Base-by-base conservation (phyloP, 2,329 filamentous ascomycete genomes). In the Aureobasidium sp. region DNA sequence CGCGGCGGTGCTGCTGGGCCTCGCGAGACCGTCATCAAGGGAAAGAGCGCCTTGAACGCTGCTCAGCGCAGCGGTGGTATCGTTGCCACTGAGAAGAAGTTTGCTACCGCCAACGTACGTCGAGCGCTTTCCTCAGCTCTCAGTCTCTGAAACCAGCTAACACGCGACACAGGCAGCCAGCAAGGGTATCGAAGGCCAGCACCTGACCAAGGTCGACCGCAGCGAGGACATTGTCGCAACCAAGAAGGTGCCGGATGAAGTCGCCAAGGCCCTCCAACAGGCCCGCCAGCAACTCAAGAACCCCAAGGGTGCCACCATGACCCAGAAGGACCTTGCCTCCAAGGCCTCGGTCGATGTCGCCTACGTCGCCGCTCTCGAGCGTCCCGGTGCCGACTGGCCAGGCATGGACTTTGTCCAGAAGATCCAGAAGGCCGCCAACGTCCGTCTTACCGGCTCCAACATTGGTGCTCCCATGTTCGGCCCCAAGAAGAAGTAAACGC, bases 141-240 rank as follows among this genome's bases (percentile, higher is more conserved):
- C 36, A n/a, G 14, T 17, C 15, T 8, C 4, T 14, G 22, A 77
- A 80, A 70, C 81, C 29, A 29, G 11, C 80, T 66, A 77, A 80
- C 70, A 81, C 31, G 3, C 31, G 17, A n/a, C 47, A 41, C 63
- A 74, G 71, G 69, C 70, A 42, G 63, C 67, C 45, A 65, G 64
- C 65, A 73, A 72, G 57, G 63, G 64, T 65, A 69, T 70, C 68
- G 93, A 97, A 79, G 94, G 94, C 70, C 94, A 99, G 80, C 92
- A 90, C 74, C 83, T 97, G 67, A 97, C 94, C 68, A 97, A 97
- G 82, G 92, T 99, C 76, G 94, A 97, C 82, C 92, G 93, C 69
- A 87, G 87, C 74, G 92, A 97, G 81, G 94, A 97, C 75, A 96
- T 97, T 79, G 88, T 97, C 78, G 96, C 96, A 81, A 92, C 91